phyloP scores from a whole-genome alignment of 148 eudicot genomes.

The Camellia japonica region DNA sequence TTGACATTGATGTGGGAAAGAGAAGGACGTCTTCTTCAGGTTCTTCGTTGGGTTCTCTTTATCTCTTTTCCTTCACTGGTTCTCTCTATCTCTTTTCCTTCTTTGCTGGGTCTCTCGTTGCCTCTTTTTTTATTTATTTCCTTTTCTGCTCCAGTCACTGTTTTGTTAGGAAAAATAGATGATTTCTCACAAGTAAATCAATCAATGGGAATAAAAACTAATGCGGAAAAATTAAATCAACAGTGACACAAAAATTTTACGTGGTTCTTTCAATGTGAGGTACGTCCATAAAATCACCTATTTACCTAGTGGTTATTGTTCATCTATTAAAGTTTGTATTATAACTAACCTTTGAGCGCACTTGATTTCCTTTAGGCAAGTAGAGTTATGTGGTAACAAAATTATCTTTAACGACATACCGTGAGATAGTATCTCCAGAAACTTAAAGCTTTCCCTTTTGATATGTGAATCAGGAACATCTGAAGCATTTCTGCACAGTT shows the following conservation, averaged over 20 bases:
- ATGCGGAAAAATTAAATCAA: neutral
- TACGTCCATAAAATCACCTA: neutral
- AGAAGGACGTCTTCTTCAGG: too few species aligned
- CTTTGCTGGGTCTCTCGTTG: too few species aligned
- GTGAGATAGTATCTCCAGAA: neutral
- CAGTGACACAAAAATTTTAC: too few species aligned
- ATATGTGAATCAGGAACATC: conserved; percentile 72
- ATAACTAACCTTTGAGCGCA: neutral
- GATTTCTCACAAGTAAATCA: neutral
- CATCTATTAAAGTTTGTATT: neutral
- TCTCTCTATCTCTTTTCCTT: too few species aligned
- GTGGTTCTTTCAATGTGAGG: too few species aligned
- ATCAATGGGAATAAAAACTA: too few species aligned
- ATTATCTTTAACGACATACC: conserved; percentile 4
- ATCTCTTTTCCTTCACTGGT: too few species aligned
- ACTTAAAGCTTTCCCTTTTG: conserved; percentile 5
- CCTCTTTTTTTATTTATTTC: too few species aligned
- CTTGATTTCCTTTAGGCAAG: neutral
- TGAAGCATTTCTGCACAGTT: conserved; percentile 95
- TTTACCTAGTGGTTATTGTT: neutral
- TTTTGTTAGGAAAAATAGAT: too few species aligned
- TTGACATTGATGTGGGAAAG: too few species aligned
- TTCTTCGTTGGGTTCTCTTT: too few species aligned
- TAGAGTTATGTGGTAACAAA: neutral
- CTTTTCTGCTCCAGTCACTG: too few species aligned